Percentiles rank a stretch among this genome's conserved stretches.
Evolutionary conservation across 202 grass and related monocot genomes (phyloP).

Genomic region (Schoenoplectus tabernaemontani): DNA sequence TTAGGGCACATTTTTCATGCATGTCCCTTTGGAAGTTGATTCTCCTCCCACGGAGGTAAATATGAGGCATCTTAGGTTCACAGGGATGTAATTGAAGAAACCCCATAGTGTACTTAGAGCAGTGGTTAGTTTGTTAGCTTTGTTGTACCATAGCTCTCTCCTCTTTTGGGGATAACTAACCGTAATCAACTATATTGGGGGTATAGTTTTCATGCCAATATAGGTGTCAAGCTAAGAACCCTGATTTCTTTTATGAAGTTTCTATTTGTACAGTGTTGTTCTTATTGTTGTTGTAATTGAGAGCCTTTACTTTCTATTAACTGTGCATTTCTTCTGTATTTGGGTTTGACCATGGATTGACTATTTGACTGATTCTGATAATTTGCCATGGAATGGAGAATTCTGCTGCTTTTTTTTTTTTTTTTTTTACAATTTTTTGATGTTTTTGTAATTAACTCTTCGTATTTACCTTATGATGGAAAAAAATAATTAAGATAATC

Average conservation of each 20-base stretch:
- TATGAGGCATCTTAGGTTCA: slow-evolving; percentile 10
- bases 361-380: slow-evolving; percentile 6
- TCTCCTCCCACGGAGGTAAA: slow-evolving; percentile 1
- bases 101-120: slow-evolving; percentile 10
- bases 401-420: background rate
- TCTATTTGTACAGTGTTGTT: slow-evolving; percentile 3
- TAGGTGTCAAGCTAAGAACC: slow-evolving; percentile 14
- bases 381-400: slow-evolving; percentile 10
- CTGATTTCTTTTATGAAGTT: slow-evolving; percentile 12
- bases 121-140: slow-evolving; percentile 24
- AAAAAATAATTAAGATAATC: too few relatives aligned
- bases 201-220: background rate
- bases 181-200: slow-evolving; percentile 6
- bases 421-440: too few relatives aligned
- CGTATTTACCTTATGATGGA: too few relatives aligned
- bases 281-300: background rate
- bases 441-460: too few relatives aligned
- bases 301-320: background rate
- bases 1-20: slow-evolving; percentile 10
- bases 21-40: slow-evolving; percentile 4
- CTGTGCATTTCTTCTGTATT: slow-evolving; percentile 4
- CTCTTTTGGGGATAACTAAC: slow-evolving; percentile 9
- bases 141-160: slow-evolving; percentile 23
- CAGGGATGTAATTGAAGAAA: slow-evolving; percentile 26
- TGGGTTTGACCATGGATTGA: background rate